Base-by-base conservation (phyloP, 2,329 filamentous ascomycete genomes). In the Alternaria incomplexa region DNA sequence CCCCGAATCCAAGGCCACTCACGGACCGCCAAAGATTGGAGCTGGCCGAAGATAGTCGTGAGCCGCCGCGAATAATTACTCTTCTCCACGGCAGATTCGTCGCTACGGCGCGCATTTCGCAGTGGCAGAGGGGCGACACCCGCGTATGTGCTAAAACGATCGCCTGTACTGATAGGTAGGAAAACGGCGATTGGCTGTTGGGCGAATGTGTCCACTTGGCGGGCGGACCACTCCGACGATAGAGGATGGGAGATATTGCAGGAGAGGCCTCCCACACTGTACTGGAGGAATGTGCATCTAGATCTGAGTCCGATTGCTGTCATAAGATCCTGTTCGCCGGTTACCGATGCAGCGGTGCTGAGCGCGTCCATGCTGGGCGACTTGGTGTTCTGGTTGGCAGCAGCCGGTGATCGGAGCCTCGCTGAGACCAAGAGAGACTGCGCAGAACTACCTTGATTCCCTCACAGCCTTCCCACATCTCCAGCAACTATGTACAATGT, bases 221-320 rank as follows among this genome's bases (percentile, higher is more conserved):
- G 57, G 46, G 60, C 76, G 76, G 76, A 64, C 53, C 45, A 56
- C 71, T 73, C 76, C 75, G 76, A 77, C 64, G 70, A 68, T 71
- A 62, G 65, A 63, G 60, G 48, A 36, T 32, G 32, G 47, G 32
- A 32, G 43, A 25, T 32, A 47, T 53, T 48, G 48, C 60, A 23
- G 47, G 51, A 64, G 58, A 45, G 43, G 63, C 67, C 73, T 71
- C 72, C 71, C 69, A 71, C 74, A 55, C 64, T 54, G 43, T 26
- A 11, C 17, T 61, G 46, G 50, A 53, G 50, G 51, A 44, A 48
- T 7, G 26, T 45, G 28, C 59, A 48, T 62, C 69, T 63, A 47
- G 50, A 58, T 54, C 30, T 62, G 55, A 61, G 45, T 44, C 54
- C 60, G 55, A 56, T 53, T 45, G 50, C 59, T 32, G 54, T 58